Evolutionary conservation across 495 filamentous ascomycete genomes (phyloP), one percentile per base, ranked within the genome.

Genomic region (Xylaria intraflava): DNA sequence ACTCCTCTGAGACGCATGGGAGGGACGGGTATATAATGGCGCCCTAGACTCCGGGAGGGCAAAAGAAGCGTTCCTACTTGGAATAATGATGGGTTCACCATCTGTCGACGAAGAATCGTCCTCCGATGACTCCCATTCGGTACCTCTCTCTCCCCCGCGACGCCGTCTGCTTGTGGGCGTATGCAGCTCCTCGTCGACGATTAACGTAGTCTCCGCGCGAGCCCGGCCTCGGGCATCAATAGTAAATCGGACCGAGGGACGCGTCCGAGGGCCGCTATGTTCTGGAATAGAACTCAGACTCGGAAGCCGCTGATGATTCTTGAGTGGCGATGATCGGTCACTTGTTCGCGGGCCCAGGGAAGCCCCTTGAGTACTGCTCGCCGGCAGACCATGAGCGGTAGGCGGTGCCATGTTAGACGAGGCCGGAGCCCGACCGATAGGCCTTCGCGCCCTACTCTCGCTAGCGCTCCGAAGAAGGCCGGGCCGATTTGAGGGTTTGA

Each of bases 161-260:
- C 55, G 62, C 6, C 61, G 58, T 38, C 56, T 46, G 3, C 58
- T 53, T 27, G 60, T 66, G 19, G 63, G 54, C 7, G 57, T 58
- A 30, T 57, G 56, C 20, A 69, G 57, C 7, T 72, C 70, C 35
- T 61, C 66, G 20, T 80, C 74, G 19, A 76, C 65, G 10, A 86
- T 67, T 3, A 84, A 59, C 29, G 82, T 81, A 53, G 84, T 86
- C 64, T 89, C 84, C 6, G 86, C 80, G 52, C 82, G 83, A 19
- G 87, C 87, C 41, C 84, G 73, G 6, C 87, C 87, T 59, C 82
- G 83, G 31, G 79, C 74, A 61, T 87, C 87, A 58, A 91, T 87
- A 10, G 75, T 83, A 49, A 91, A 82, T 30, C 81, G 82, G 4
- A 89, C 81, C 52, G 77, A 72, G 2, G 79, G 77, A 36, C 78